Evolutionary conservation across 2,329 filamentous ascomycete genomes (phyloP).

Genomic region (Pseudogymnoascus sp.): DNA sequence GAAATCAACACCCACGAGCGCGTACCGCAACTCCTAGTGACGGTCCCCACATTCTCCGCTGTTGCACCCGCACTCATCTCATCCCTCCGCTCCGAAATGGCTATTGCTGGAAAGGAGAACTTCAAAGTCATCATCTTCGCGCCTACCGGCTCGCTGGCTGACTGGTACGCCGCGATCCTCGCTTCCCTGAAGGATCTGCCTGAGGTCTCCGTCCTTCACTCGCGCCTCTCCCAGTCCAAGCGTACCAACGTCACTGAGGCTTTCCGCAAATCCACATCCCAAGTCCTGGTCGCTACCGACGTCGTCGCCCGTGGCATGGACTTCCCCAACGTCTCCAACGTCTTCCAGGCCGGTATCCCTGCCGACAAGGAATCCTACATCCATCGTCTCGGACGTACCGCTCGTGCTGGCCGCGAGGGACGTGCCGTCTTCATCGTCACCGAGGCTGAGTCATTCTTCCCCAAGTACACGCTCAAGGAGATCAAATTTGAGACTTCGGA

Average conservation of each 20-base stretch:
- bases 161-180: constrained; percentile 54
- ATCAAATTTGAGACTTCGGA: constrained; percentile 43
- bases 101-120: constrained; percentile 34
- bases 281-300: constrained; percentile 67
- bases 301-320: constrained; percentile 79
- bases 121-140: constrained; percentile 98
- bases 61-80: constrained; percentile 70
- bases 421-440: constrained; percentile 61
- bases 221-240: constrained; percentile 60
- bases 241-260: constrained; percentile 62
- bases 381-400: constrained; percentile 69
- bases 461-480: constrained; percentile 42
- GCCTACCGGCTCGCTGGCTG: constrained; percentile 67
- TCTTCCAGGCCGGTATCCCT: constrained; percentile 63
- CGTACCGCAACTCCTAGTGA: constrained; percentile 71
- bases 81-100: constrained; percentile 55
- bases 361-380: constrained; percentile 63
- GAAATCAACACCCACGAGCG: constrained; percentile 78
- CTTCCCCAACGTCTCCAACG: constrained; percentile 71
- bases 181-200: constrained; percentile 23
- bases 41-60: constrained; percentile 63
- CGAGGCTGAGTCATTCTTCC: constrained; percentile 46
- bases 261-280: constrained; percentile 59
- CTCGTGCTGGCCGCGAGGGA: constrained; percentile 64
- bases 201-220: constrained; percentile 53